phyloP scores from a whole-genome alignment of 441 rosid species.

The Populus hybrid region DNA sequence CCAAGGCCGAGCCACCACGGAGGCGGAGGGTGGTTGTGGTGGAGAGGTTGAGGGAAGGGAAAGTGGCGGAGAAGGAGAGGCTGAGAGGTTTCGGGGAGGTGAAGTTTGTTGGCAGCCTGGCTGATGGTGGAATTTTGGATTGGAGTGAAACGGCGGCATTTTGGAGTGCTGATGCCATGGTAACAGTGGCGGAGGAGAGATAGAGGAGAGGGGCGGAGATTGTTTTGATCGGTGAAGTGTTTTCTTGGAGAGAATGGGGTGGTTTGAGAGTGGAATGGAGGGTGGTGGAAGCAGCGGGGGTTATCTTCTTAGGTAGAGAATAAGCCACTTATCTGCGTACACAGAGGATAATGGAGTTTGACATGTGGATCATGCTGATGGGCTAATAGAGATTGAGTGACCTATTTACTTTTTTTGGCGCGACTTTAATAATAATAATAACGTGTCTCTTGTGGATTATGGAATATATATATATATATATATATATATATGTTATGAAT shows the following conservation, averaged over 20 bases:
- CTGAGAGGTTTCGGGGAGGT: constrained; percentile 37
- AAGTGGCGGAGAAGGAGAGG: constrained; percentile 36
- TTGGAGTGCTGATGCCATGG: constrained; percentile 66
- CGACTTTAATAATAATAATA: no score
- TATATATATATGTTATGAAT: no score
- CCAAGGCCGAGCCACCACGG: constrained; percentile 36
- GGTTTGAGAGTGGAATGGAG: not conserved
- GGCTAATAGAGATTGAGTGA: not conserved
- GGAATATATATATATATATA: no score
- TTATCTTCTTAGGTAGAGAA: constrained; percentile 12
- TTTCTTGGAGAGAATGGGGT: not conserved
- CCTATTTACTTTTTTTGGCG: no score
- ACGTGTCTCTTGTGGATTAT: no score
- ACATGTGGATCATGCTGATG: not conserved
- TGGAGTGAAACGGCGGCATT: constrained; percentile 48
- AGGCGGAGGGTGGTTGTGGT: constrained; percentile 12
- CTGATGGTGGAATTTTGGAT: constrained; percentile 45
- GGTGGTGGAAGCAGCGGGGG: not conserved
- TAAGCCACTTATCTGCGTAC: constrained; percentile 6
- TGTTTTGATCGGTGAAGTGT: not conserved
- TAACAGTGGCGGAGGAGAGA: not conserved
- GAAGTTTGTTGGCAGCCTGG: constrained; percentile 30
- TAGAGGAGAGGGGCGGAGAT: not conserved
- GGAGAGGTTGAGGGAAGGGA: constrained; percentile 32
- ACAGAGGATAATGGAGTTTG: not conserved